Evolutionary conservation across 2,329 filamentous ascomycete species (phyloP).

Genomic region (Diaporthe sp.): DNA sequence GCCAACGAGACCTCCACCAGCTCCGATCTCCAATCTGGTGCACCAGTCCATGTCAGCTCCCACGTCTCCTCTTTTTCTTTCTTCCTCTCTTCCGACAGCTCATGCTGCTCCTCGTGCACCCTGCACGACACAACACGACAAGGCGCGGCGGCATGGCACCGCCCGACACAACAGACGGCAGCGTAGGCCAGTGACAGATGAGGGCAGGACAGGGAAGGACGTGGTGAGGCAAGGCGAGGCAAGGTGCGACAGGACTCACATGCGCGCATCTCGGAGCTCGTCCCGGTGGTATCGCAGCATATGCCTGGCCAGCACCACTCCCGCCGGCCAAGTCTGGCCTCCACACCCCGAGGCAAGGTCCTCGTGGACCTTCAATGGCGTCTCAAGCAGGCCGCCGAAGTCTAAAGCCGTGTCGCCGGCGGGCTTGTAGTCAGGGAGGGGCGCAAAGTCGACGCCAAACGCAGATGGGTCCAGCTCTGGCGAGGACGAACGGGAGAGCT

Average conservation of each 20-base stretch:
- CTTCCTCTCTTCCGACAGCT: neutral
- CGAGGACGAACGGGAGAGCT: constrained; percentile 28
- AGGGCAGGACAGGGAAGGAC: neutral
- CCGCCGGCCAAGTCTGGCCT: constrained; percentile 94
- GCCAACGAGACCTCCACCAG: constrained; percentile 90
- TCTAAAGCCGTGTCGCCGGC: constrained; percentile 66
- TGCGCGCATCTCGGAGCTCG: constrained; percentile 75
- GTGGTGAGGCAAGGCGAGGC: neutral
- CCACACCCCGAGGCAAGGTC: constrained; percentile 91
- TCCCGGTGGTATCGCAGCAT: constrained; percentile 80
- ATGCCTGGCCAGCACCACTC: constrained; percentile 89
- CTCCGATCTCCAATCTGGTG: constrained; percentile 87
- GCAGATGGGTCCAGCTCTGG: constrained; percentile 62
- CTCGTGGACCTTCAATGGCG: constrained; percentile 83
- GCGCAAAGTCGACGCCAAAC: constrained; percentile 69
- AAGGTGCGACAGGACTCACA: constrained; percentile 68
- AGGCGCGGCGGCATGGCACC: constrained; percentile 1
- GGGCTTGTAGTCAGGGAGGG: constrained; percentile 71
- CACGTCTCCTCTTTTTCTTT: constrained; percentile 1
- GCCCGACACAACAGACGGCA: neutral
- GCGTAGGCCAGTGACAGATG: neutral
- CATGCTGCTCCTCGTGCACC: too few species aligned
- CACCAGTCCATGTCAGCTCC: constrained; percentile 34
- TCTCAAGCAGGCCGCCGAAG: constrained; percentile 81
- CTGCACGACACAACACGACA: constrained; percentile 19